These are phyloP conservation scores for Cynara cardunculus DNA, from an alignment of 129 eudicot genomes.

Conservation along the genomic window DNA sequence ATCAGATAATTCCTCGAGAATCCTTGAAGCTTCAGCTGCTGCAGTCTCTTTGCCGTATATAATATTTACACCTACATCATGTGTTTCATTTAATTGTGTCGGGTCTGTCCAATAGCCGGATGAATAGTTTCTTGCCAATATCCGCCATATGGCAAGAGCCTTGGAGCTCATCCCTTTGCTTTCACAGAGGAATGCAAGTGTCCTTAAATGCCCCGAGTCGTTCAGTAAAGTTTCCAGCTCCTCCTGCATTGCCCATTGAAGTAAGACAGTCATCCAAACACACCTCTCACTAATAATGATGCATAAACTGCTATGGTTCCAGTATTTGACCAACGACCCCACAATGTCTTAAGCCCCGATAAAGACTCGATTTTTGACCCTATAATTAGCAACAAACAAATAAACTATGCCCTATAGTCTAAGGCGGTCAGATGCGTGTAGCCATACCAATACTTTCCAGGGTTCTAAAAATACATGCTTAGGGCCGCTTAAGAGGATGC, in stretches of 20 bases:
- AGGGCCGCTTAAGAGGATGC: too few relatives aligned
- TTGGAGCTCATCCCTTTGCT: constrained; percentile 88
- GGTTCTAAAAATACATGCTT: too few relatives aligned
- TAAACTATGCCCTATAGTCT: too few relatives aligned
- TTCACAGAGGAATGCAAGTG: constrained; percentile 91
- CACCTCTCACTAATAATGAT: too few relatives aligned
- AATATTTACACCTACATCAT: constrained; percentile 30
- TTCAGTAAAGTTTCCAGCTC: constrained; percentile 82
- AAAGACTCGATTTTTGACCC: background rate
- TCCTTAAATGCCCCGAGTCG: constrained; percentile 81
- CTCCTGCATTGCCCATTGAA: constrained; percentile 81
- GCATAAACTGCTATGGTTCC: constrained; percentile 16
- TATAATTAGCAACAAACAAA: background rate
- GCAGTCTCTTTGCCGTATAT: constrained; percentile 58
- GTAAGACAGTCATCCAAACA: too few relatives aligned
- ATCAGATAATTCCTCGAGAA: constrained; percentile 82
- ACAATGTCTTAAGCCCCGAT: background rate
- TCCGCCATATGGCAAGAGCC: constrained; percentile 90
- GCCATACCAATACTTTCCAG: too few relatives aligned
- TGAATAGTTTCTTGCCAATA: constrained; percentile 71
- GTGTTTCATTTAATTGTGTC: constrained; percentile 24
- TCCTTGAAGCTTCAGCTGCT: constrained; percentile 80
- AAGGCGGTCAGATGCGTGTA: too few relatives aligned
- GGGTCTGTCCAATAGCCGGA: constrained; percentile 47
- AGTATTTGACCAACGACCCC: constrained; percentile 20